Evolutionary conservation across 2,329 filamentous ascomycete genomes (phyloP).

Genomic region (Botrytis sinoallii): DNA sequence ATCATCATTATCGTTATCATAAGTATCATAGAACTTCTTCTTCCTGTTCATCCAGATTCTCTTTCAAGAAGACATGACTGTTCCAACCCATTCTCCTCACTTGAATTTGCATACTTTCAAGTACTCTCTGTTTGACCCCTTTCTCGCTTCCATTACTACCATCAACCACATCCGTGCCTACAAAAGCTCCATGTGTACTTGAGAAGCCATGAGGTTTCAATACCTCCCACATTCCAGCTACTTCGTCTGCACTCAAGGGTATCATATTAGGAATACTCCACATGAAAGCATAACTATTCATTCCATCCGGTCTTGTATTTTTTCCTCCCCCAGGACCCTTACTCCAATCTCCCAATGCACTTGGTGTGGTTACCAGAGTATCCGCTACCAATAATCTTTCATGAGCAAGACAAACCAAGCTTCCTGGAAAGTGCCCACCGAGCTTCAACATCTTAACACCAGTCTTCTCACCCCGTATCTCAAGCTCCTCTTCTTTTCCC

Average conservation of each 20-base stretch:
- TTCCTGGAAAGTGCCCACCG: constrained; percentile 78
- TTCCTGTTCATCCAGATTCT: constrained; percentile 19
- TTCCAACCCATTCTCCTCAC: constrained; percentile 41
- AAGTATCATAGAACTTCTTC: constrained; percentile 16
- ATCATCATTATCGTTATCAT: constrained; percentile 3
- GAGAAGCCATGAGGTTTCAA: constrained; percentile 60
- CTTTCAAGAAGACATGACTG: constrained; percentile 32
- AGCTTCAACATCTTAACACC: constrained; percentile 64
- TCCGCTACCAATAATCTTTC: constrained; percentile 70
- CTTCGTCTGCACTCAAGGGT: constrained; percentile 61
- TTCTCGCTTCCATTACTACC: constrained; percentile 35
- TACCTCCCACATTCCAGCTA: constrained; percentile 67
- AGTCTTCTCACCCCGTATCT: constrained; percentile 40
- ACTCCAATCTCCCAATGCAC: constrained; percentile 49
- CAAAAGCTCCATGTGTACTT: constrained; percentile 66
- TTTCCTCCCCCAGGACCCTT: constrained; percentile 42
- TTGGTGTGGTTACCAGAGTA: constrained; percentile 69
- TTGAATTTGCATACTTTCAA: constrained; percentile 77
- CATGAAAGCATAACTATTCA: constrained; percentile 66
- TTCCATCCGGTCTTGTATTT: constrained; percentile 42
- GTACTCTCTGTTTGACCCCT: constrained; percentile 58
- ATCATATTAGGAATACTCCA: constrained; percentile 77
- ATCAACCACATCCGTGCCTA: constrained; percentile 58
- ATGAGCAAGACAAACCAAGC: constrained; percentile 62
- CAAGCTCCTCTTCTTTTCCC: constrained; percentile 41